A percentile compares a stretch with the other conserved stretches of the same genome.
Conservation (phyloP, 306 rosid species). For the Quercus rubra region DNA sequence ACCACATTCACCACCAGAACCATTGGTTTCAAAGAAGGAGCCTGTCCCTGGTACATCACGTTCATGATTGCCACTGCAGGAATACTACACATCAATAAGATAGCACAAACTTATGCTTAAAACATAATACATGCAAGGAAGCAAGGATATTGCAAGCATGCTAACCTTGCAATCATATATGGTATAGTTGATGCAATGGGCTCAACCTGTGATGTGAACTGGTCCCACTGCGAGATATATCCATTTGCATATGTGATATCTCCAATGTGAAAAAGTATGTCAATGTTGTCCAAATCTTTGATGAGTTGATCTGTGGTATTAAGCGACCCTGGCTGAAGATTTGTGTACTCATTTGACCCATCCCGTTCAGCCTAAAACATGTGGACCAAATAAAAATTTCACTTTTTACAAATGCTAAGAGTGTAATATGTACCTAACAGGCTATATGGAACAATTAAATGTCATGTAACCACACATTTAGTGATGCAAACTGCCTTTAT, state of each 20-base stretch:
- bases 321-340: conserved; percentile 14
- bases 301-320: conserved; percentile 21
- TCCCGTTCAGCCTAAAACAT: conserved; percentile 20
- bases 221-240: conserved; percentile 4
- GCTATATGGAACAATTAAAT: neutral
- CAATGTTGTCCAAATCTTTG: neutral
- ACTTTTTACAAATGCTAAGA: neutral
- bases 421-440: neutral
- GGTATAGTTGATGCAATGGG: neutral
- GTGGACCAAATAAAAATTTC: neutral
- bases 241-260: conserved; percentile 6
- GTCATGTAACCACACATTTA: neutral
- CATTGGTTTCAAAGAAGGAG: neutral
- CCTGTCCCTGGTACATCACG: neutral
- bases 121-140: neutral
- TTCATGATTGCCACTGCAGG: conserved; percentile 2
- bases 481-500: neutral
- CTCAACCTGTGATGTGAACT: neutral
- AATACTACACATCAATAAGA: neutral
- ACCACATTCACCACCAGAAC: conserved; percentile 3
- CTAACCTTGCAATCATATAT: conserved; percentile 2
- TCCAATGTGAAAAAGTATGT: conserved; percentile 1
- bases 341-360: conserved; percentile 14
- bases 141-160: neutral
- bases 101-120: neutral